These are phyloP conservation scores for Dissoconium aciculare DNA, from an alignment of 2,329 filamentous ascomycete species.

Conservation along the genomic window DNA sequence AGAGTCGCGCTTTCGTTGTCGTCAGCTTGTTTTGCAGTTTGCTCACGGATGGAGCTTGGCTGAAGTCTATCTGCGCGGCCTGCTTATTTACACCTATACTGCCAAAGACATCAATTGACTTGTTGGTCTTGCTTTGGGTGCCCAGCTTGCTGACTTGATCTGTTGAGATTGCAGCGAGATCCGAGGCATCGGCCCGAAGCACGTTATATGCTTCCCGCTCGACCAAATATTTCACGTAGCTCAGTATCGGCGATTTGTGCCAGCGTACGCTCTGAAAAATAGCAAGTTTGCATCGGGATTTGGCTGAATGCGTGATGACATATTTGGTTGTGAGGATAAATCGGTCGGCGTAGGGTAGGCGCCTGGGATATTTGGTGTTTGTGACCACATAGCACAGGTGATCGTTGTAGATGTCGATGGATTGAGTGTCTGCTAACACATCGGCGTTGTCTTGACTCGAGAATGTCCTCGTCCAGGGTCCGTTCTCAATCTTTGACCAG, in stretches of 20 bases:
- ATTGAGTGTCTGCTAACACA: slow-evolving; percentile 61
- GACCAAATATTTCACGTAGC: slow-evolving; percentile 37
- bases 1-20: slow-evolving; percentile 5
- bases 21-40: slow-evolving; percentile 7
- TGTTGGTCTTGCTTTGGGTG: slow-evolving; percentile 57
- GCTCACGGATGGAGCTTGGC: slow-evolving; percentile 8
- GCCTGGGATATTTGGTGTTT: slow-evolving; percentile 56
- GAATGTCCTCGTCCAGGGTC: slow-evolving; percentile 47
- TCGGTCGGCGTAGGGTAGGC: slow-evolving; percentile 63
- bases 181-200: slow-evolving; percentile 54
- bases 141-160: slow-evolving; percentile 66
- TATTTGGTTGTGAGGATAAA: slow-evolving; percentile 81
- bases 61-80: slow-evolving; percentile 32
- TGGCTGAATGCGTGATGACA: slow-evolving; percentile 83
- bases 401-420: slow-evolving; percentile 52
- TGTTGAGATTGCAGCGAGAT: slow-evolving; percentile 59
- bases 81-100: slow-evolving; percentile 55
- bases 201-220: slow-evolving; percentile 59
- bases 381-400: slow-evolving; percentile 52
- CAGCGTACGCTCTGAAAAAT: slow-evolving; percentile 82
- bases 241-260: slow-evolving; percentile 38
- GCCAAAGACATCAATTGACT: slow-evolving; percentile 67
- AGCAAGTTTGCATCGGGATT: slow-evolving; percentile 81
- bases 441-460: slow-evolving; percentile 24
- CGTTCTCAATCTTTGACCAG: slow-evolving; percentile 57